phyloP scores from a whole-genome alignment of 306 rosid genomes.

The Sicyos baderoa region DNA sequence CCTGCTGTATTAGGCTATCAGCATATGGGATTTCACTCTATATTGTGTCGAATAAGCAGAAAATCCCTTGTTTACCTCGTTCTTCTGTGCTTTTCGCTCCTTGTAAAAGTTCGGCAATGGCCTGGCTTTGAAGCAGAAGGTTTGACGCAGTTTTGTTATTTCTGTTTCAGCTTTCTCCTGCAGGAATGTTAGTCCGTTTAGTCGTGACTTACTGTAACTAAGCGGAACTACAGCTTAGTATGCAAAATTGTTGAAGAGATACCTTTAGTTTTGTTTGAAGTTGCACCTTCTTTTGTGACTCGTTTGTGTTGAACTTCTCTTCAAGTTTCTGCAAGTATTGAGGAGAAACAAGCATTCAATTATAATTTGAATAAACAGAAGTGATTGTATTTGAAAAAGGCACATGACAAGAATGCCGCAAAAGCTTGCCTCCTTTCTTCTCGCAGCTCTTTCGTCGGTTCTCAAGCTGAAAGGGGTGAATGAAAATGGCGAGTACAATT shows the following conservation, averaged over 20 bases:
- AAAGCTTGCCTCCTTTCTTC: slow-evolving; percentile 70
- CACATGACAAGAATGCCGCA: slow-evolving; percentile 16
- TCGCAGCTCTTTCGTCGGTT: slow-evolving; percentile 87
- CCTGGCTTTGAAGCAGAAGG: slow-evolving; percentile 88
- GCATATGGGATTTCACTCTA: slow-evolving; percentile 3
- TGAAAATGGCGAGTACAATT: slow-evolving; percentile 59
- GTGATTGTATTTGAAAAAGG: neutral
- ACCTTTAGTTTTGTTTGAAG: slow-evolving; percentile 65
- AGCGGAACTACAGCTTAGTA: neutral
- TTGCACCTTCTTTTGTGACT: slow-evolving; percentile 44
- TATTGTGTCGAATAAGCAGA: neutral
- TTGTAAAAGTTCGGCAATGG: slow-evolving; percentile 83
- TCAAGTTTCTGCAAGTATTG: slow-evolving; percentile 58
- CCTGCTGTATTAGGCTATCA: too few relatives aligned
- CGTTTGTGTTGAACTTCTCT: slow-evolving; percentile 82
- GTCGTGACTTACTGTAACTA: neutral
- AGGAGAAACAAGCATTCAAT: slow-evolving; percentile 7
- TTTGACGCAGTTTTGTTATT: slow-evolving; percentile 59
- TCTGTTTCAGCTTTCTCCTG: slow-evolving; percentile 74
- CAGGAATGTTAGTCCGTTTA: slow-evolving; percentile 17
- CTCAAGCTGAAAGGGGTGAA: slow-evolving; percentile 72
- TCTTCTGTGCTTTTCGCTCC: slow-evolving; percentile 46
- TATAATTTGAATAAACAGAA: neutral
- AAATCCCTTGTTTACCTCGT: slow-evolving; percentile 41
- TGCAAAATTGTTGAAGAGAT: neutral